A percentile compares a stretch with the other conserved stretches of the same genome.
phyloP scores from a whole-genome alignment of 2,329 filamentous ascomycete genomes.

The Xylaria sp. region DNA sequence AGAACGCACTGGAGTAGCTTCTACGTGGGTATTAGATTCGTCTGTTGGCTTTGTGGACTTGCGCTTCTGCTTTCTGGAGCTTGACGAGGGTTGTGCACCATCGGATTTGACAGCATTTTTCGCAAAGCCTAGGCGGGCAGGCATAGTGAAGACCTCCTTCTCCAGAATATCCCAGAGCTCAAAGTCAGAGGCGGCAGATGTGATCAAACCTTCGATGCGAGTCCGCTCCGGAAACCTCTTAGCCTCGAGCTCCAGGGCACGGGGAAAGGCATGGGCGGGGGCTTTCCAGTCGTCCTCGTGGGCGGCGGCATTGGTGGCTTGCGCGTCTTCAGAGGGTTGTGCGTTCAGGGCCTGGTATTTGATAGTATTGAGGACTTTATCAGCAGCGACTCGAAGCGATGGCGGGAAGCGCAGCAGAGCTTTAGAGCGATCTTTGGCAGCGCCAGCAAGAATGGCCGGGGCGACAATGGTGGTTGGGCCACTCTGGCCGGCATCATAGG shows the following conservation, averaged over 20 bases:
- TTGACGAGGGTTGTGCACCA: conserved; percentile 6
- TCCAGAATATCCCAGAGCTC: conserved; percentile 76
- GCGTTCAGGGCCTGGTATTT: conserved; percentile 33
- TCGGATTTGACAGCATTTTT: conserved; percentile 35
- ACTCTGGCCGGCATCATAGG: conserved; percentile 41
- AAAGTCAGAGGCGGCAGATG: conserved; percentile 66
- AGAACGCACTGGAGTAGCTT: background rate
- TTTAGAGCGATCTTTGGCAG: conserved; percentile 49
- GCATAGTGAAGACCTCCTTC: conserved; percentile 71
- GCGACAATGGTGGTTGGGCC: conserved; percentile 36
- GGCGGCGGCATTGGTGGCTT: background rate
- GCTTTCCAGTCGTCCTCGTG: conserved; percentile 42
- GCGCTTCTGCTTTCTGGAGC: conserved; percentile 27
- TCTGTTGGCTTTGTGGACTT: conserved; percentile 22
- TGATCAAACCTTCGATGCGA: conserved; percentile 66
- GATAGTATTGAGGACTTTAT: conserved; percentile 53
- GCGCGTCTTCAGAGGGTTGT: background rate
- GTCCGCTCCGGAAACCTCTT: conserved; percentile 59
- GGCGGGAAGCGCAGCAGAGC: conserved; percentile 56
- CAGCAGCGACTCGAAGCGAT: conserved; percentile 54
- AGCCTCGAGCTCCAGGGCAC: conserved; percentile 53
- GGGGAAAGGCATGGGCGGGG: conserved; percentile 40
- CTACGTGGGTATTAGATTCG: conserved; percentile 3
- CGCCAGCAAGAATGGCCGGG: conserved; percentile 39
- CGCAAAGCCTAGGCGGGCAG: conserved; percentile 65